Conservation (phyloP, 2,329 filamentous ascomycete genomes). For the Fusarium verticillioides region DNA sequence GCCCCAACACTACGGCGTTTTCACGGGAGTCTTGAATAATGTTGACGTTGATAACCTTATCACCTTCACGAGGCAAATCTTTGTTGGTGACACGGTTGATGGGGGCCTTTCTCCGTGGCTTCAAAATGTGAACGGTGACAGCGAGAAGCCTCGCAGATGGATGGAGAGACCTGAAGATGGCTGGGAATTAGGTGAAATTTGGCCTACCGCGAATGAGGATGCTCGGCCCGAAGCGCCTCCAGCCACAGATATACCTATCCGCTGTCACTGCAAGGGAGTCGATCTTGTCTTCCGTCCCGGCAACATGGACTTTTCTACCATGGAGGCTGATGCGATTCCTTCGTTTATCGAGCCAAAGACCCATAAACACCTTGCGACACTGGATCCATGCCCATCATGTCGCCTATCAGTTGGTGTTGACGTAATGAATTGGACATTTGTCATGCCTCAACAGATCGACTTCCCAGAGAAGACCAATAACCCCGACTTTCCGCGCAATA, state of each 20-base stretch:
- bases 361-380: constrained; percentile 52
- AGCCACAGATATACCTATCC: constrained; percentile 49
- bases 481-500: constrained; percentile 19
- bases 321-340: constrained; percentile 48
- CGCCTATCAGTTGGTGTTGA: constrained; percentile 55
- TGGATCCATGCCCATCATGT: constrained; percentile 62
- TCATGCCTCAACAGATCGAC: constrained; percentile 52
- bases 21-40: constrained; percentile 54
- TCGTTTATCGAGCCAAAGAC: constrained; percentile 57
- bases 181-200: constrained; percentile 47
- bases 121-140: constrained; percentile 48
- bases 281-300: constrained; percentile 53
- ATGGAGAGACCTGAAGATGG: constrained; percentile 27
- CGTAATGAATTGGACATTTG: constrained; percentile 59
- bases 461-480: constrained; percentile 35
- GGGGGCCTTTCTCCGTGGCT: constrained; percentile 63
- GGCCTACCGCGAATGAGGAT: constrained; percentile 42
- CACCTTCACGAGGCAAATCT: constrained; percentile 53
- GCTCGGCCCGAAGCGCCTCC: constrained; percentile 7
- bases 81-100: constrained; percentile 62
- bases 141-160: constrained; percentile 44
- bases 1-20: constrained; percentile 42
- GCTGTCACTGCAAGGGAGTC: constrained; percentile 60
- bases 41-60: constrained; percentile 45
- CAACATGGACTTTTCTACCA: constrained; percentile 37